phyloP scores from a whole-genome alignment of 345 rosid species.

The Carallia brachiata region DNA sequence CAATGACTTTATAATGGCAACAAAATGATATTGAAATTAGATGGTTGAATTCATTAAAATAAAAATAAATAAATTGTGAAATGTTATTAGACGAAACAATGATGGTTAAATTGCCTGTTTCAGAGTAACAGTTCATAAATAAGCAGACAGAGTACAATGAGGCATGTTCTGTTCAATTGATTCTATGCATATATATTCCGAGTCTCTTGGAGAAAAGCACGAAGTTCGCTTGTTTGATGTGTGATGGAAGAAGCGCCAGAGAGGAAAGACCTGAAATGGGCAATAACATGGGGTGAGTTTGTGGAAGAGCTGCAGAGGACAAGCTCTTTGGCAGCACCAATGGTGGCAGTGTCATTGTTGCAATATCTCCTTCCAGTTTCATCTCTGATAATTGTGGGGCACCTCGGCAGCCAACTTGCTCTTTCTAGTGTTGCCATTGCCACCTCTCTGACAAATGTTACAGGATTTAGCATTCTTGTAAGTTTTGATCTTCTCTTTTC shows the following conservation, averaged over 20 bases:
- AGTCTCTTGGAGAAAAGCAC: not conserved
- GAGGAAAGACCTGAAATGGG: conserved; percentile 11
- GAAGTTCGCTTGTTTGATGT: not conserved
- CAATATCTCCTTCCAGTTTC: conserved; percentile 17
- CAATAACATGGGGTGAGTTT: not conserved
- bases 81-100: no score
- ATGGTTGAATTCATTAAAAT: no score
- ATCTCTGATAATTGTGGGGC: conserved; percentile 12
- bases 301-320: conserved; percentile 10
- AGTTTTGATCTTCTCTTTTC: not conserved
- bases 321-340: conserved; percentile 12
- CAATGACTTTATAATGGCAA: no score
- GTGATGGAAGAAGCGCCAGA: not conserved
- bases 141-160: no score
- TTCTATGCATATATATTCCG: no score
- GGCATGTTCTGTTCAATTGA: no score
- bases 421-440: conserved; percentile 18
- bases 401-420: conserved; percentile 5
- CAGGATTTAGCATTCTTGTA: conserved; percentile 19
- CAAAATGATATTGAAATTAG: no score
- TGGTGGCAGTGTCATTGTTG: conserved; percentile 12
- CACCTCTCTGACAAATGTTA: conserved; percentile 13
- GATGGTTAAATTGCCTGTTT: no score
- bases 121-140: no score
- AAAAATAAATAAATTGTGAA: no score